phyloP scores from a whole-genome alignment of 73 alveolate genomes.

The Halteria grandinella region DNA sequence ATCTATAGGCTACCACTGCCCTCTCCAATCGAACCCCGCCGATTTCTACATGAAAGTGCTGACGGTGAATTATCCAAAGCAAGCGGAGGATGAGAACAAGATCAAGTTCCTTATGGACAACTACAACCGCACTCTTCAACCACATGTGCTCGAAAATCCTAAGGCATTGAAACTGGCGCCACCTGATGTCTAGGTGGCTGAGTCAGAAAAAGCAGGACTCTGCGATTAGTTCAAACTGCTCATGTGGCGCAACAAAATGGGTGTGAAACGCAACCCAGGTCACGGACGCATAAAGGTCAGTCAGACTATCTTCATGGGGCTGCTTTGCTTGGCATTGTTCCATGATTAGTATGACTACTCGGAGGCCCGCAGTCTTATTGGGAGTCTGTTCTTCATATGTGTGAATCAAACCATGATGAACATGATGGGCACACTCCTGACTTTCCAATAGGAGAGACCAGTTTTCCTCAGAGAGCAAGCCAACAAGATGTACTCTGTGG shows the following conservation, averaged over 20 bases:
- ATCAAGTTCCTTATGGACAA: not conserved
- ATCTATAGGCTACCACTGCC: conserved; percentile 67
- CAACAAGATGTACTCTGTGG: conserved; percentile 67
- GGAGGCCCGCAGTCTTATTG: conserved; percentile 55
- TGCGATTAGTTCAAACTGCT: too few relatives aligned
- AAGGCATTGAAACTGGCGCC: too few relatives aligned
- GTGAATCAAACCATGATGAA: conserved; percentile 51
- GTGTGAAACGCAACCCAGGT: too few relatives aligned
- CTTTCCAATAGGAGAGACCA: conserved; percentile 70
- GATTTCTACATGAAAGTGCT: conserved; percentile 57
- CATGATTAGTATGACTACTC: conserved; percentile 23
- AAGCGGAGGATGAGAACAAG: not conserved
- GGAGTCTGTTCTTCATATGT: conserved; percentile 60
- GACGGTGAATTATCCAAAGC: not conserved
- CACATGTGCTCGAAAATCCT: too few relatives aligned
- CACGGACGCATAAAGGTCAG: too few relatives aligned
- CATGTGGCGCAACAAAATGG: too few relatives aligned
- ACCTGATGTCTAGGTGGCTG: too few relatives aligned
- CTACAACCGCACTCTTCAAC: too few relatives aligned
- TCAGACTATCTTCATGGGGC: conserved; percentile 56
- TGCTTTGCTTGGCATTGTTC: conserved; percentile 56
- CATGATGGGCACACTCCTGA: conserved; percentile 51
- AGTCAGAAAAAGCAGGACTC: too few relatives aligned
- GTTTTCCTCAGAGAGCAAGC: conserved; percentile 77
- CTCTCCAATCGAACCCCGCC: conserved; percentile 68